phyloP scores from a whole-genome alignment of 352 stramenopile species.

The Saprolegnia diclina region DNA sequence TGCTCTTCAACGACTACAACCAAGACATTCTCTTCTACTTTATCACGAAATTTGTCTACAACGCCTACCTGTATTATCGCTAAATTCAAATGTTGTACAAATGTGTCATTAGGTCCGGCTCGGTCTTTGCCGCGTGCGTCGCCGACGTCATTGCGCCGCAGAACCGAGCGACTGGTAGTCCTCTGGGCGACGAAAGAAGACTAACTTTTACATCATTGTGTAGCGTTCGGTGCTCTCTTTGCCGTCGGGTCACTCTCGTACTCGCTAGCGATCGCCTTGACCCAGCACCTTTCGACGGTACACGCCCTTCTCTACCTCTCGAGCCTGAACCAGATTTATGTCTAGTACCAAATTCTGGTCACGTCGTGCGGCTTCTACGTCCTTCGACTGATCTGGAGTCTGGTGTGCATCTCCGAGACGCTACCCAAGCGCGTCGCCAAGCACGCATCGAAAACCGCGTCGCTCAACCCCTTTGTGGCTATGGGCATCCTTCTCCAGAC shows the following conservation, averaged over 20 bases:
- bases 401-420: conserved; percentile 57
- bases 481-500: conserved; percentile 66
- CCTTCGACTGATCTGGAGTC: conserved; percentile 44
- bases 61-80: conserved; percentile 53
- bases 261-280: conserved; percentile 44
- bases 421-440: conserved; percentile 42
- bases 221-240: conserved; percentile 54
- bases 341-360: conserved; percentile 44
- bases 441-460: conserved; percentile 28
- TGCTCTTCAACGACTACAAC: conserved; percentile 53
- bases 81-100: too few relatives aligned
- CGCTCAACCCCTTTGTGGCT: conserved; percentile 52
- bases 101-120: too few relatives aligned
- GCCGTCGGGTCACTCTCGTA: conserved; percentile 50
- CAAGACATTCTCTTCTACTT: conserved; percentile 63
- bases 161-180: too few relatives aligned
- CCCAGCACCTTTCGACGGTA: conserved; percentile 51
- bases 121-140: too few relatives aligned
- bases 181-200: too few relatives aligned
- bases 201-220: background rate
- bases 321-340: background rate
- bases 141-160: too few relatives aligned
- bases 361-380: conserved; percentile 45
- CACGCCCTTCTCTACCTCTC: conserved; percentile 1
- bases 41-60: conserved; percentile 46